These are phyloP conservation scores for Myriosclerotinia curreyana DNA, from an alignment of 2,329 filamentous ascomycete species.

Conservation along the genomic window DNA sequence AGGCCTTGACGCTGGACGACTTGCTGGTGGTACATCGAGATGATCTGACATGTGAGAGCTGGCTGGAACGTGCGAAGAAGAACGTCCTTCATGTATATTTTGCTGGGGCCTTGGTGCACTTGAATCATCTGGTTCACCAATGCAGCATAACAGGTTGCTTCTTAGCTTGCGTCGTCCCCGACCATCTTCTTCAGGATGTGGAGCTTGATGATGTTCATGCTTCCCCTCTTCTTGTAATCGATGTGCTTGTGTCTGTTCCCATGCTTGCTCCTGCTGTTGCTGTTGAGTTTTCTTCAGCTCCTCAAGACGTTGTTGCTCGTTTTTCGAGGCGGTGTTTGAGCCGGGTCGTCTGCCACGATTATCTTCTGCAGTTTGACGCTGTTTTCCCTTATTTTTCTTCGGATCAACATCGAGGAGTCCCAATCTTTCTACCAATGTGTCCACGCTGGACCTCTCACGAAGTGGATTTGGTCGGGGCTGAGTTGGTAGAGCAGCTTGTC, in stretches of 20 bases:
- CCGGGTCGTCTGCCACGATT: constrained; percentile 17
- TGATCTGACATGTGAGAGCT: constrained; percentile 3
- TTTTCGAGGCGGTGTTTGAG: constrained; percentile 30
- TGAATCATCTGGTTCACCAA: constrained; percentile 33
- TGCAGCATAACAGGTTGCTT: constrained; percentile 36
- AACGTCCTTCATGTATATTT: constrained; percentile 21
- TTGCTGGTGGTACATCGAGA: constrained; percentile 19
- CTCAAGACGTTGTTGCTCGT: constrained; percentile 30
- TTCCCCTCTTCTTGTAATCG: background rate
- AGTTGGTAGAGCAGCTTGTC: constrained; percentile 41
- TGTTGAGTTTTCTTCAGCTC: no score
- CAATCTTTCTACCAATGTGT: constrained; percentile 78
- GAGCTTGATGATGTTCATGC: background rate
- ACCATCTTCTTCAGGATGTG: constrained; percentile 1
- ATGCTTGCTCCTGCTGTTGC: constrained; percentile 1
- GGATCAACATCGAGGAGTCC: constrained; percentile 63
- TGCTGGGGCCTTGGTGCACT: constrained; percentile 32
- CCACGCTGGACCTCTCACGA: constrained; percentile 69
- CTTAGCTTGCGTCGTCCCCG: constrained; percentile 26
- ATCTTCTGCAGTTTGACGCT: constrained; percentile 27
- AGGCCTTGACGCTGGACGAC: constrained; percentile 20
- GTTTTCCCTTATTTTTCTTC: constrained; percentile 29
- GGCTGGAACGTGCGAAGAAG: constrained; percentile 24
- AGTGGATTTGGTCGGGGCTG: constrained; percentile 33
- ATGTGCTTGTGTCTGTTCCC: constrained; percentile 12